phyloP scores from a whole-genome alignment of 2,329 filamentous ascomycete species.

The Pleomassaria siparia region DNA sequence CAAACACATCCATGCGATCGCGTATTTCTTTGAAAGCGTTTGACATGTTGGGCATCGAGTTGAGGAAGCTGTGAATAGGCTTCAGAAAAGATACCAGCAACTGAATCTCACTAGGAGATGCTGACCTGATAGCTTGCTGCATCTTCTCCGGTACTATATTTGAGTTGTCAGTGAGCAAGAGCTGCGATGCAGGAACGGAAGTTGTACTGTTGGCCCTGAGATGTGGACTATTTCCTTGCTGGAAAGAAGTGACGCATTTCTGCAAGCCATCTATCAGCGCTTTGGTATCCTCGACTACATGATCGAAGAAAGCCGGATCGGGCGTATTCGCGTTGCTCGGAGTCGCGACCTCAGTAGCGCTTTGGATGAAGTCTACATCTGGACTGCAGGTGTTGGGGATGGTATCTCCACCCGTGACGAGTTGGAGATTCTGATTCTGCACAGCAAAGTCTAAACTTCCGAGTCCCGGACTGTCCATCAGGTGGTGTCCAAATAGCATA shows the following conservation, averaged over 20 bases:
- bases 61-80: slow-evolving; percentile 40
- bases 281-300: slow-evolving; percentile 40
- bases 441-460: slow-evolving; percentile 27
- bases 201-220: slow-evolving; percentile 18
- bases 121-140: slow-evolving; percentile 29
- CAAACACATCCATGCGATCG: slow-evolving; percentile 66
- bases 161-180: slow-evolving; percentile 26
- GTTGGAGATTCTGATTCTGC: slow-evolving; percentile 34
- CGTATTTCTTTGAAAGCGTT: slow-evolving; percentile 62
- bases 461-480: slow-evolving; percentile 17
- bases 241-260: slow-evolving; percentile 25
- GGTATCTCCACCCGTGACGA: slow-evolving; percentile 36
- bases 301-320: slow-evolving; percentile 37
- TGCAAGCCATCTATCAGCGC: slow-evolving; percentile 33
- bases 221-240: slow-evolving; percentile 17
- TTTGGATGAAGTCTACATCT: slow-evolving; percentile 46
- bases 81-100: slow-evolving; percentile 40
- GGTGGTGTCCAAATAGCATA: slow-evolving; percentile 16
- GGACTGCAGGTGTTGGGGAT: slow-evolving; percentile 40
- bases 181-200: slow-evolving; percentile 21
- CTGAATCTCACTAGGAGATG: slow-evolving; percentile 35
- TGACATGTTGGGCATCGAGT: slow-evolving; percentile 42
- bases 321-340: slow-evolving; percentile 49
- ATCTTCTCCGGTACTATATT: slow-evolving; percentile 30
- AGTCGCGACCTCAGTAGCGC: slow-evolving; percentile 52